phyloP scores from a whole-genome alignment of 2,329 filamentous ascomycete species.

The Fusarium camptoceras region DNA sequence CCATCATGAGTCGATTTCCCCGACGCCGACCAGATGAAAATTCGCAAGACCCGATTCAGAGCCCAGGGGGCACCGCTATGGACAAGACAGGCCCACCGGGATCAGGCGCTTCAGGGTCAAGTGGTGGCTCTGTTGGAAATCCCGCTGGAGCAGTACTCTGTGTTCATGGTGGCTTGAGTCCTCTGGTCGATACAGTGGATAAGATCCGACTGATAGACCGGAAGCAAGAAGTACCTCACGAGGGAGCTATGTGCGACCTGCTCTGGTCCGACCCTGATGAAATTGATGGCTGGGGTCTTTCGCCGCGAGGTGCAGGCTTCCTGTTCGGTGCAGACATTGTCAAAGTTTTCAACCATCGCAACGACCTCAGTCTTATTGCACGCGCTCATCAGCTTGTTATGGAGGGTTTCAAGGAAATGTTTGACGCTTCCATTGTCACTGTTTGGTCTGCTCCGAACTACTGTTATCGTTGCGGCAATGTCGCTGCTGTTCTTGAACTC shows the following conservation, averaged over 20 bases:
- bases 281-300: constrained; percentile 96
- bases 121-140: constrained; percentile 72
- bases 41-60: constrained; percentile 46
- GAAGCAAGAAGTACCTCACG: constrained; percentile 98
- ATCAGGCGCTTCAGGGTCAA: constrained; percentile 79
- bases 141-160: constrained; percentile 88
- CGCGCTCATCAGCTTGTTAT: constrained; percentile 97
- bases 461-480: constrained; percentile 95
- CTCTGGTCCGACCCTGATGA: constrained; percentile 99
- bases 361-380: constrained; percentile 91
- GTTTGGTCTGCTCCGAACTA: constrained; percentile 99
- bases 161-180: constrained; percentile 93
- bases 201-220: constrained; percentile 95
- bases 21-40: constrained; percentile 56
- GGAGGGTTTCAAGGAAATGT: constrained; percentile 99
- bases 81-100: constrained; percentile 76
- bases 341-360: constrained; percentile 93
- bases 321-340: constrained; percentile 96
- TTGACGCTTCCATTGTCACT: constrained; percentile 93
- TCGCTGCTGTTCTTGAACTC: constrained; percentile 93
- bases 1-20: constrained; percentile 79
- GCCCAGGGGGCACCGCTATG: constrained; percentile 45
- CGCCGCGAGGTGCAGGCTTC: constrained; percentile 93
- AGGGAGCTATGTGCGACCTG: constrained; percentile 98
- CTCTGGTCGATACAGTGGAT: constrained; percentile 91